Evolutionary conservation across 305 asterid genomes (phyloP).

Genomic region (Solanum hybrid): DNA sequence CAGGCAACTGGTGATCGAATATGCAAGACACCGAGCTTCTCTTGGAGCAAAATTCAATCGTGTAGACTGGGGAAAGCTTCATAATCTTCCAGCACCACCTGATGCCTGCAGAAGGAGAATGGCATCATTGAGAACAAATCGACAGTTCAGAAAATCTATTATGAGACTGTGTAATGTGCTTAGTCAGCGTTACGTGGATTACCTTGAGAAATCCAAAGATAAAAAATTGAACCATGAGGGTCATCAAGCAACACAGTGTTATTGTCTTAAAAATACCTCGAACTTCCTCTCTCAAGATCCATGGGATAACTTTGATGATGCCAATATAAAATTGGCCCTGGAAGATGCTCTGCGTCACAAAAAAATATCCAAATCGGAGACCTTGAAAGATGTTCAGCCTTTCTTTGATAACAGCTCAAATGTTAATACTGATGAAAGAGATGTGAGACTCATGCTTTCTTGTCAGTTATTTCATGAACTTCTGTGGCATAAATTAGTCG

Average conservation of each 20-base stretch:
- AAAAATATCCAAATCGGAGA: slow-evolving; percentile 43
- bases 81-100: slow-evolving; percentile 81
- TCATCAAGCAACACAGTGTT: slow-evolving; percentile 26
- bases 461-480: neutral
- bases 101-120: slow-evolving; percentile 81
- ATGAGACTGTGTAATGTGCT: slow-evolving; percentile 67
- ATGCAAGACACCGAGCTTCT: slow-evolving; percentile 71
- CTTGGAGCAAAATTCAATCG: slow-evolving; percentile 74
- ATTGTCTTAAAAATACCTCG: slow-evolving; percentile 8
- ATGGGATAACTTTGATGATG: slow-evolving; percentile 81
- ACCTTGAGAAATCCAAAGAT: slow-evolving; percentile 47
- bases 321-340: slow-evolving; percentile 44
- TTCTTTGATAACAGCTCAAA: slow-evolving; percentile 17
- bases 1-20: slow-evolving; percentile 80
- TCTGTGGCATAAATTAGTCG: neutral
- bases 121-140: slow-evolving; percentile 41
- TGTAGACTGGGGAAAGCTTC: slow-evolving; percentile 57
- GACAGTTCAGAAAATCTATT: slow-evolving; percentile 52
- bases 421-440: slow-evolving; percentile 8
- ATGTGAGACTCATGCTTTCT: slow-evolving; percentile 36
- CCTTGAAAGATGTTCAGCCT: slow-evolving; percentile 17
- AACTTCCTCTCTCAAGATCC: slow-evolving; percentile 19
- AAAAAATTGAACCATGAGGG: slow-evolving; percentile 29
- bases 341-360: slow-evolving; percentile 57
- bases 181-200: slow-evolving; percentile 49